Evolutionary conservation across 805 yeast genomes (phyloP), one percentile per base, ranked within the genome.

Genomic region (Kodamaea fukazawae): DNA sequence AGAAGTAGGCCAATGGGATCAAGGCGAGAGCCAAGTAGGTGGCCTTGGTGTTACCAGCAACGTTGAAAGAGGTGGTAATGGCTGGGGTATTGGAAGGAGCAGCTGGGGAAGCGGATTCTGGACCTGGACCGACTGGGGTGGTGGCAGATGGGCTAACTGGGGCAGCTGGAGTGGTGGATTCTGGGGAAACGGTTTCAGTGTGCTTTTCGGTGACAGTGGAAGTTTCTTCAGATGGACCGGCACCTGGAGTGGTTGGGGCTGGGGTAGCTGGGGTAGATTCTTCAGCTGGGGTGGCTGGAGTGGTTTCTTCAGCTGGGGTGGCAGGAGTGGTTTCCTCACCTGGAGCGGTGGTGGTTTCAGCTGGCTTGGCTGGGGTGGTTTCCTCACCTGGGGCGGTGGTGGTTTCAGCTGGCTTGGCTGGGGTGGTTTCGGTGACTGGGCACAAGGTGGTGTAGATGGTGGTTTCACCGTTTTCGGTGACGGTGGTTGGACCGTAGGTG

Each of bases 381-480:
- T 20, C 40, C n/a, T 17, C n/a, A 8, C 33, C n/a, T 10, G 23
- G 25, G 38, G 38, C 29, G 26, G 34, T 42, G 26, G 37, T 10
- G 39, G n/a, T 29, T 23, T n/a, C n/a, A n/a, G 10, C 26, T 23
- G 26, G 26, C 26, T 23, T 23, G 26, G 26, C 10, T 23, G 9
- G 10, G 26, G 14, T 20, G 23, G 23, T 6, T 20, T 20, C 23
- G 8, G 23, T 20, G 23, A 56, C 32, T 49, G 65, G 65, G 45
- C 64, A 59, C 59, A 55, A 60, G 27, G 65, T 60, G 43, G 75
- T 65, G 57, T 60, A 72, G 29, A 61, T 56, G 16, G 71, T 65
- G 36, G 46, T 58, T 17, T 52, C 53, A 25, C 66, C 73, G 41
- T 58, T 48, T 15, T 55, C 56, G 23, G 67, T 58, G 32, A 61